Evolutionary conservation across 371 early-diverging fungal species (phyloP).

Genomic region (Apophysomyces ossiformis): DNA sequence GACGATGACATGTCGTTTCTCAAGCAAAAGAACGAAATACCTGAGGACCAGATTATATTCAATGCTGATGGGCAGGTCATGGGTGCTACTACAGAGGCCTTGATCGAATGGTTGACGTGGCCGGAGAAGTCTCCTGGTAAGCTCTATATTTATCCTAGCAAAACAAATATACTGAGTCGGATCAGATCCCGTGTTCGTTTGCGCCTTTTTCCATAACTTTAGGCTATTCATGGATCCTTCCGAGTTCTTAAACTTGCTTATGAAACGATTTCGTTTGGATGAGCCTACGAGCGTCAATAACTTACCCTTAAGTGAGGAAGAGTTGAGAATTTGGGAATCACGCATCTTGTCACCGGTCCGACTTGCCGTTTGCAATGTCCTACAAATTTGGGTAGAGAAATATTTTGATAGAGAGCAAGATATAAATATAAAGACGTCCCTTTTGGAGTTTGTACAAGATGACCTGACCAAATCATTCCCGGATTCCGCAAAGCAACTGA

Average conservation of each 20-base stretch:
- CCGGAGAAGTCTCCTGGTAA: constrained; percentile 72
- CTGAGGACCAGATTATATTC: constrained; percentile 70
- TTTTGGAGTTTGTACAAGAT: constrained; percentile 31
- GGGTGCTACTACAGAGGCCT: constrained; percentile 83
- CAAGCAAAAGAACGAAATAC: constrained; percentile 51
- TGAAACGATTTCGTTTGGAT: constrained; percentile 71
- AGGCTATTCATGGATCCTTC: constrained; percentile 80
- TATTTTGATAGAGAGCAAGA: constrained; percentile 75
- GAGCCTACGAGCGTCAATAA: constrained; percentile 61
- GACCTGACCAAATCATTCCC: constrained; percentile 44
- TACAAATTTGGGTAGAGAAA: constrained; percentile 91
- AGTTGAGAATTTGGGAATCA: constrained; percentile 78
- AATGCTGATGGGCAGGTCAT: constrained; percentile 86
- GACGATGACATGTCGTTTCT: neutral
- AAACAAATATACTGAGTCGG: neutral
- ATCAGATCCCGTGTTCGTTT: constrained; percentile 76
- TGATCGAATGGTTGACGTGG: constrained; percentile 86
- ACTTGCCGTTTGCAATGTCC: constrained; percentile 84
- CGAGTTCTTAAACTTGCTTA: constrained; percentile 70
- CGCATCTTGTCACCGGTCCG: constrained; percentile 87
- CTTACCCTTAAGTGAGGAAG: constrained; percentile 64
- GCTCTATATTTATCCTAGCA: neutral
- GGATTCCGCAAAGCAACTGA: constrained; percentile 45
- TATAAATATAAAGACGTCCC: constrained; percentile 24
- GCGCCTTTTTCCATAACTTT: constrained; percentile 90